Base-by-base conservation (phyloP, 1,284 basidiomycete genomes). In the Cryptococcus jaspeensis region DNA sequence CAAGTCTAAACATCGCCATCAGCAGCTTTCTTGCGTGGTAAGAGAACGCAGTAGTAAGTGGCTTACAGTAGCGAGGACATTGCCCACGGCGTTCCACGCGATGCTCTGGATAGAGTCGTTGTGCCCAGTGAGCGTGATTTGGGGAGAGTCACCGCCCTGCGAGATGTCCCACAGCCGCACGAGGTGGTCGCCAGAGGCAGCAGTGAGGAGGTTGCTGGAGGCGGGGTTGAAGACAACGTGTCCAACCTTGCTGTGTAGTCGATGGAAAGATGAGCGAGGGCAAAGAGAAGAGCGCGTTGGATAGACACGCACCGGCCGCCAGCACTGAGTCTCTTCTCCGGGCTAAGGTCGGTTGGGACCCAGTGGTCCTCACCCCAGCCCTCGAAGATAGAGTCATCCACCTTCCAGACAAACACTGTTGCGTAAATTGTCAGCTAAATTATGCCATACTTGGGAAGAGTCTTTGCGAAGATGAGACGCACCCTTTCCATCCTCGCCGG, bases 211-310 rank as follows among this genome's bases (percentile, higher is more conserved):
- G 66, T 92, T 89, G 52, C 85, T 78, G 0, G 95, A 92, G 1
- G 90, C 92, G 0, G 95, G 94, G 74, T 98, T 92, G 84, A 93
- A 99, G 39, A 90, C 80, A 43, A 97, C 90, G 70, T 98, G 95
- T 0, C 95, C 95, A 57, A 96, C 85, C 79, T 96, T 95, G 60
- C 92, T 85, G 1, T 85, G 83, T n/a, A n/a, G n/a, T n/a, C 5
- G 85, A 87, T 2, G 13, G 46, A 44, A 5, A n/a, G 15, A 20
- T 60, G 46, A 56, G 22, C 18, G 36, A 15, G 53, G 45, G 8
- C 15, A 41, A 32, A 2, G 42, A 47, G 28, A 1, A 23, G 9
- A 32, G 25, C 16, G 37, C 12, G 20, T 18, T 36, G 5, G 22
- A 23, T 22, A n/a, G 2, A 11, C 8, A 59, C 69, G 51, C 53